Evolutionary conservation across 1,284 basidiomycete genomes (phyloP), one percentile per base, ranked within the genome.

Genomic region (Ceratobasidium papillatum): DNA sequence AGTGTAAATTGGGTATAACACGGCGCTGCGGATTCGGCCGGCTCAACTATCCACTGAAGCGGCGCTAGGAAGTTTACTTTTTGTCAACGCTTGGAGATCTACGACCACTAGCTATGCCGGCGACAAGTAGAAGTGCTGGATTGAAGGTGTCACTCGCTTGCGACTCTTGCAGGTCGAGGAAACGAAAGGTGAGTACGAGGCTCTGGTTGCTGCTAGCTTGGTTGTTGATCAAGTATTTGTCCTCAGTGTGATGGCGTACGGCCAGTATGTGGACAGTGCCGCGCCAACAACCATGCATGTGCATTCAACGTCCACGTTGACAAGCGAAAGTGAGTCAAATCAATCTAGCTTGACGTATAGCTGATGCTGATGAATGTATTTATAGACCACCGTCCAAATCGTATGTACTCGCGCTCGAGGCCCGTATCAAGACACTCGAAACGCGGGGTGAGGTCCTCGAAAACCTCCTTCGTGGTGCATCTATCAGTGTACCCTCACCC

Each of bases 231-330:
- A 62, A 62, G 38, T n/a, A n/a, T n/a, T n/a, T n/a, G n/a, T n/a
- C n/a, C n/a, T 17, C 25, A 69, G 66, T 69, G 66, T 27, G 66
- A 69, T 47, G 66, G 66, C 7, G 38, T 69, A 1, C 34, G 66
- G 25, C 66, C 66, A 3, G 41, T 69, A 5, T 69, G 66, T 30
- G 66, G 66, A 1, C 66, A 69, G 36, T 69, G 66, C 38, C 51
- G 66, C 1, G 51, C 52, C 25, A 69, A 58, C 38, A 69, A 58
- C 52, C 51, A 69, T 25, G 7, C 66, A 2, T 69, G 66, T 41
- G 52, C 66, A 11, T 69, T 69, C 47, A 69, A 69, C 30, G 66
- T 69, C 19, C 66, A 69, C 45, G 66, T 58, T 22, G 66, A 69
- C 27, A 69, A 69, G 22, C 51, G 66, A 36, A 69, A 69, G 66